Conservation (phyloP, 495 filamentous ascomycete species). For the Aspergillus baeticus region DNA sequence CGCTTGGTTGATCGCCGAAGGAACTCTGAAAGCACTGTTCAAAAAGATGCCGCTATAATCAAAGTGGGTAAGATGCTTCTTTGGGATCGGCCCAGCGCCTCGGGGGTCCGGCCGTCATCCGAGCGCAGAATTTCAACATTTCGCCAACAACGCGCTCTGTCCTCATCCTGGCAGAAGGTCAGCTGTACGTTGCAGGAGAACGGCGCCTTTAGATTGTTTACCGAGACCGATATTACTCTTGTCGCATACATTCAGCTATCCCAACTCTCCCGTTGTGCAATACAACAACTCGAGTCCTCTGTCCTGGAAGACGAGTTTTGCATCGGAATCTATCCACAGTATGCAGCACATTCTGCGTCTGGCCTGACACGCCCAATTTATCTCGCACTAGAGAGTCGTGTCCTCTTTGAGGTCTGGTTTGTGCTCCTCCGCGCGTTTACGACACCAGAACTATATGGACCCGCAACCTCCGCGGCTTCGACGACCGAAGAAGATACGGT, state of each 20-base stretch:
- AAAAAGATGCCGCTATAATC: slow-evolving; percentile 84
- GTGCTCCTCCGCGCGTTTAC: slow-evolving; percentile 90
- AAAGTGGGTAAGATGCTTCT: slow-evolving; percentile 94
- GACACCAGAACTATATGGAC: slow-evolving; percentile 87
- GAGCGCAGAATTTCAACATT: slow-evolving; percentile 49
- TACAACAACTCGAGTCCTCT: slow-evolving; percentile 87
- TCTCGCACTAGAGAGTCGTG: slow-evolving; percentile 80
- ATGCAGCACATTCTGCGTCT: slow-evolving; percentile 61
- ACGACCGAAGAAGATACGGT: slow-evolving; percentile 27
- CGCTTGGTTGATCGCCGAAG: slow-evolving; percentile 53
- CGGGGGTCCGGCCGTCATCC: slow-evolving; percentile 40
- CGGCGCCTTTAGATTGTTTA: slow-evolving; percentile 87
- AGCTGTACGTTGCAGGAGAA: slow-evolving; percentile 95
- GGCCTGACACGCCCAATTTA: slow-evolving; percentile 58
- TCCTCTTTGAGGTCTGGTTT: slow-evolving; percentile 96
- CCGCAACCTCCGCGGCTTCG: slow-evolving; percentile 41
- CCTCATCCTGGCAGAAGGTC: slow-evolving; percentile 74
- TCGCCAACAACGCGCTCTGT: slow-evolving; percentile 53
- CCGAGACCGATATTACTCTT: slow-evolving; percentile 74
- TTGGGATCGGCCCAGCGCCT: slow-evolving; percentile 65
- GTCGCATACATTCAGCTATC: slow-evolving; percentile 85
- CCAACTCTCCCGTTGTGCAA: slow-evolving; percentile 81
- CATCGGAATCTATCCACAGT: slow-evolving; percentile 87
- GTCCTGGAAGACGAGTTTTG: slow-evolving; percentile 93
- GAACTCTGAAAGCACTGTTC: slow-evolving; percentile 59